Base-by-base conservation (phyloP, 2,329 filamentous ascomycete genomes). In the Verticillium dahliae region DNA sequence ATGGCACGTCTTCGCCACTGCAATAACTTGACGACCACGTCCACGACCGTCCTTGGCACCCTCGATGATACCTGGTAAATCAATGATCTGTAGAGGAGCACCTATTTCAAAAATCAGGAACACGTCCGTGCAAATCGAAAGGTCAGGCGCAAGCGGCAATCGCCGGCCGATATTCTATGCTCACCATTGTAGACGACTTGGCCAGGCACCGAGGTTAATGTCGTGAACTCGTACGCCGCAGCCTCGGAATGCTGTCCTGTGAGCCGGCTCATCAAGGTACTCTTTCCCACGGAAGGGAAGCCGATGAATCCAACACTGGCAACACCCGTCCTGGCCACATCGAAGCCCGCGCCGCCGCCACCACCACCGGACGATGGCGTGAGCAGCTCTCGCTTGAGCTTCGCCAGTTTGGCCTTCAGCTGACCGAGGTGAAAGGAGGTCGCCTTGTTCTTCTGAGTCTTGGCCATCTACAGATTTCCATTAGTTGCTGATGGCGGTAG, bases 211-310 rank as follows among this genome's bases (percentile, higher is more conserved):
- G 94, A 97, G 39, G 95, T 99, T 75, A 99, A 83, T 60, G 95
- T 99, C 67, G 95, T 99, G 81, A 99, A 99, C 75, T 99, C 95
- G 78, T 99, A 99, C 59, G 94, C 95, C 18, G 95, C 95, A 61
- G 88, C 94, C 82, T 99, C 95, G 2, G 94, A 98, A 75, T 99
- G 94, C 78, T 97, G 94, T 59, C 95, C 95, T 54, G 95, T 99
- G 73, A 99, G 79, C 72, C 82, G 87, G 74, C 89, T 97, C 93
- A 99, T 97, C 70, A 99, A 82, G 58, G 95, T 99, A 84, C 92
- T 97, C 80, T 99, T 99, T 65, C 95, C 95, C 65, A 99, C 95
- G 1, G 95, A 99, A 1, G 95, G 95, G 72, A 99, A 99, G 37
- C 95, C 95, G 73, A 98, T 97, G 78, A 98, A 98, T 54, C 94